These are phyloP conservation scores for Posidonia australis DNA, from an alignment of 106 monocot genomes.

Conservation along the genomic window DNA sequence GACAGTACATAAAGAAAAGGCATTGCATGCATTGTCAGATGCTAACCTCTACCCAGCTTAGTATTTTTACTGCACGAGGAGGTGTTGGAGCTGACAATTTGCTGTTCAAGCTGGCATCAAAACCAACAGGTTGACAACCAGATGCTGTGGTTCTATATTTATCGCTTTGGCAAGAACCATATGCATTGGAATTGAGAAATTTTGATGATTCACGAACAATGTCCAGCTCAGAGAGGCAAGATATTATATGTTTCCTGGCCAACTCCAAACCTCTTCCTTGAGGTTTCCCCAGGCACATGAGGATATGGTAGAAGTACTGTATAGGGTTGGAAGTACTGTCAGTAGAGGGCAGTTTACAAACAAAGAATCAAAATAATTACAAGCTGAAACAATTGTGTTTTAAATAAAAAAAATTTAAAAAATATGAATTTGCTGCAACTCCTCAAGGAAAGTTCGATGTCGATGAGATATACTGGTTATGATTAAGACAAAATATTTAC, in stretches of 20 bases:
- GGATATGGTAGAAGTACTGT: slow-evolving; percentile 80
- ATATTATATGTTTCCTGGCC: slow-evolving; percentile 73
- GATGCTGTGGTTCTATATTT: slow-evolving; percentile 69
- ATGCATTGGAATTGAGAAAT: slow-evolving; percentile 52
- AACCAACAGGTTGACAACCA: slow-evolving; percentile 78
- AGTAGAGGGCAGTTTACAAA: neutral
- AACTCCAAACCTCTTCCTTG: slow-evolving; percentile 82
- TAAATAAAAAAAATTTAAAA: too few species aligned
- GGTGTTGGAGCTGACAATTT: slow-evolving; percentile 72
- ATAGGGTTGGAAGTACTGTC: slow-evolving; percentile 10
- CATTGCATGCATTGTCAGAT: neutral
- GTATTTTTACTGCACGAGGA: slow-evolving; percentile 68
- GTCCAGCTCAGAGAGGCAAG: slow-evolving; percentile 63
- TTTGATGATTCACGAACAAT: slow-evolving; percentile 43
- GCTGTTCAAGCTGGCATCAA: slow-evolving; percentile 77
- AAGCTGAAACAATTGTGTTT: too few species aligned
- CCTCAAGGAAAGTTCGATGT: too few species aligned
- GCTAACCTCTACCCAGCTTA: slow-evolving; percentile 77
- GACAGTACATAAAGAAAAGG: neutral
- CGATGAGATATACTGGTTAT: too few species aligned
- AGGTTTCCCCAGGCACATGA: slow-evolving; percentile 65
- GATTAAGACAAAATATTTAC: too few species aligned
- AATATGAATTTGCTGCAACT: too few species aligned
- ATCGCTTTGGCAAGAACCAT: slow-evolving; percentile 22
- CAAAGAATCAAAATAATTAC: neutral